Conservation (phyloP, 2,329 filamentous ascomycete species). For the Fusarium subtropicale region DNA sequence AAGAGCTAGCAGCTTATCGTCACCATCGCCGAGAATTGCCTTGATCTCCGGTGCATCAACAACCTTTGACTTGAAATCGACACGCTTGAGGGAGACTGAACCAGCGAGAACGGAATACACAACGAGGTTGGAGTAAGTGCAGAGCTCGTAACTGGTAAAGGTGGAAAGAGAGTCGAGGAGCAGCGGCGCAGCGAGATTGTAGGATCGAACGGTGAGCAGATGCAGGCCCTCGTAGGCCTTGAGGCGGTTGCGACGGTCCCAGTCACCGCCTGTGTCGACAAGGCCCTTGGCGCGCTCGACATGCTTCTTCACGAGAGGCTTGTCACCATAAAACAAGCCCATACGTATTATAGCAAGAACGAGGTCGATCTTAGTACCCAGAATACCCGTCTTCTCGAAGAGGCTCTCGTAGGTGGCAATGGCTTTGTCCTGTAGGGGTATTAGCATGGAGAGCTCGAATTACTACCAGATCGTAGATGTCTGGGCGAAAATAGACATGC, state of each 20-base stretch:
- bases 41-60: conserved; percentile 99
- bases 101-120: conserved; percentile 96
- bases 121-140: conserved; percentile 94
- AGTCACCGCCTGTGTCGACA: conserved; percentile 95
- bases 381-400: conserved; percentile 95
- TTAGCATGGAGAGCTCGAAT: conserved; percentile 28
- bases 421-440: conserved; percentile 80
- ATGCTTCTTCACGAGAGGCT: conserved; percentile 90
- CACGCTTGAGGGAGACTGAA: conserved; percentile 92
- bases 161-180: conserved; percentile 97
- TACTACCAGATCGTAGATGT: neutral
- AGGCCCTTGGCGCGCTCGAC: conserved; percentile 89
- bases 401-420: conserved; percentile 92
- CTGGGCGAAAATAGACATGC: conserved; percentile 58
- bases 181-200: conserved; percentile 88
- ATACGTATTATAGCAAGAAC: conserved; percentile 96
- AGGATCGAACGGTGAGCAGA: conserved; percentile 89
- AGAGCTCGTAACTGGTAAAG: conserved; percentile 98
- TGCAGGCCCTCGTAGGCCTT: conserved; percentile 99
- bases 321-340: conserved; percentile 95
- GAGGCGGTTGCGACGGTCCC: conserved; percentile 96
- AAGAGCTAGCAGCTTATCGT: conserved; percentile 87
- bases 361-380: conserved; percentile 97
- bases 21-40: conserved; percentile 89
- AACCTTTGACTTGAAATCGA: conserved; percentile 99